Evolutionary conservation across 805 yeast species (phyloP), one percentile per base, ranked within the genome.

Genomic region (Yamadazyma phyllophila): DNA sequence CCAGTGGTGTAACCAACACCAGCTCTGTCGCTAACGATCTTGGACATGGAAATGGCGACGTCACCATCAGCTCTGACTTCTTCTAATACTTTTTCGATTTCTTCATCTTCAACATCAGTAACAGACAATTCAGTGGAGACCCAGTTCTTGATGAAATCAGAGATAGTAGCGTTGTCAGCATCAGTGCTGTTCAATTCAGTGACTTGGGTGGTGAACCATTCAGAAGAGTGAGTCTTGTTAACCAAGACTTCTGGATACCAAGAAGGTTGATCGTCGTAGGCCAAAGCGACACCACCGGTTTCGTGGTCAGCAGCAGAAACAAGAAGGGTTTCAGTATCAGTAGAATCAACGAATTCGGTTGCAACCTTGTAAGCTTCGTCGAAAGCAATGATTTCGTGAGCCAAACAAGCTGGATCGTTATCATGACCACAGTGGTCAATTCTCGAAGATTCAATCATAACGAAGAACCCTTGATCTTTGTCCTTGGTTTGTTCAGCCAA

Each of bases 361-460:
- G 84, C 96, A 10, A 88, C 85, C 49, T 77, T 65, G 66, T 86
- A 88, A 2, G 96, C 90, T 49, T 80, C 81, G 62, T 88, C 96
- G 63, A 82, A 91, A 1, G 95, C 96, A 55, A 89, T 67, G 2
- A 87, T 89, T 64, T 89, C 97, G 55, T 87, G 75, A 6, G 86
- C 95, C 66, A 88, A 96, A 6, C 96, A 95, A 7, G 90, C 90
- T 7, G 96, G 91, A 63, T 90, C 97, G 59, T 90, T 89, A 54
- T 77, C 82, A 67, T 90, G 97, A 37, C 96, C 96, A 3, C 96
- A 96, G 60, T 90, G 96, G 67, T 90, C 97, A 57, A 90, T 89
- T 62, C 96, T 77, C 5, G 96, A 85, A n/a, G 96, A 96, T 69
- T 90, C 96, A 43, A 90, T 79, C 65, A 90, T 62, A 45, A 90